Evolutionary conservation across 768 basidiomycete genomes (phyloP).

Genomic region (Chalciporus chontae): DNA sequence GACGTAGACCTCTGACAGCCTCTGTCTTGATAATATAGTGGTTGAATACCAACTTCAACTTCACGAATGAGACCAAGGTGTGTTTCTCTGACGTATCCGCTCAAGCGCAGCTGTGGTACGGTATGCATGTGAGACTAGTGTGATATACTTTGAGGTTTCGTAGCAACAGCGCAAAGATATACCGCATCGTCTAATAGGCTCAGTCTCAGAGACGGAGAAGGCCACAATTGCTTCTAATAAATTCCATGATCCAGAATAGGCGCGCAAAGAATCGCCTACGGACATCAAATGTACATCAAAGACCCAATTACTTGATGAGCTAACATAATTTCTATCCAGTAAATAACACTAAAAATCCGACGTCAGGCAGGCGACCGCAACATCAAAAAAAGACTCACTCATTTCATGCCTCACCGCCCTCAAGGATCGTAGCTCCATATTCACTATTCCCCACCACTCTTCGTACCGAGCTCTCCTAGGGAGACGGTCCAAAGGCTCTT

Average conservation of each 20-base stretch:
- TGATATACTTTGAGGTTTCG: too few relatives aligned
- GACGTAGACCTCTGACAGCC: neutral
- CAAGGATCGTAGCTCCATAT: slow-evolving; percentile 7
- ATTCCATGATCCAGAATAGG: too few relatives aligned
- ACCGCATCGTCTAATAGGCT: too few relatives aligned
- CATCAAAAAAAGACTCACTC: neutral
- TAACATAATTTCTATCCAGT: neutral
- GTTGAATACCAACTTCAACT: neutral
- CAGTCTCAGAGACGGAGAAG: too few relatives aligned
- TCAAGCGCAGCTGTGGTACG: too few relatives aligned
- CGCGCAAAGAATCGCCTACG: too few relatives aligned
- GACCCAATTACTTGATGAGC: too few relatives aligned
- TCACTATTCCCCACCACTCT: slow-evolving; percentile 16
- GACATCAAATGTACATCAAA: too few relatives aligned
- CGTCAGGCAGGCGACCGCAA: neutral
- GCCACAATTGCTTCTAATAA: too few relatives aligned
- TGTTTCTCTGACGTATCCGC: too few relatives aligned
- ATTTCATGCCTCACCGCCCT: neutral
- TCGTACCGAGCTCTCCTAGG: slow-evolving; percentile 11
- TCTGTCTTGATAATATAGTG: neutral
- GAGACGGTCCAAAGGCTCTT: slow-evolving; percentile 11
- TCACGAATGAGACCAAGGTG: neutral
- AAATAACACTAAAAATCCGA: neutral
- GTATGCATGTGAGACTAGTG: too few relatives aligned
- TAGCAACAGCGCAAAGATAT: too few relatives aligned